Evolutionary conservation across 495 filamentous ascomycete species (phyloP), one percentile per base, ranked within the genome.

Genomic region (Evansstolkia leycettana): DNA sequence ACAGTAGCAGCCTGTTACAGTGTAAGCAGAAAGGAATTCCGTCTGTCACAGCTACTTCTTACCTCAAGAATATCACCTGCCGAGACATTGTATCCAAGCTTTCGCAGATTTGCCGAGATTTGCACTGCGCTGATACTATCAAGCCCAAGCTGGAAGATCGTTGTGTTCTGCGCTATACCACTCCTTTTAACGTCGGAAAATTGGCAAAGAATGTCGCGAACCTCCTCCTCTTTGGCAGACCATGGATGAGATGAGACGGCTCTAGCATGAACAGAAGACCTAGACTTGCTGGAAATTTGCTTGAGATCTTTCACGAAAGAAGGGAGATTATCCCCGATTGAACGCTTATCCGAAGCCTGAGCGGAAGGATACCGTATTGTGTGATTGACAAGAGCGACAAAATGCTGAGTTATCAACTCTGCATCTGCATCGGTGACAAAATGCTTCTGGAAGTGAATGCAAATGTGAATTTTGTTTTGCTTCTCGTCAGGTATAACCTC

Each of bases 61-160:
- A 61, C 59, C 47, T 80, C 71, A 8, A 93, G 65, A 19, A 93
- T 72, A 45, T 90, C 81, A 17, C 71, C 66, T 1, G 78, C 74
- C 3, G 67, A 59, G 8, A 84, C 55, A 3, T 56, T 50, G 23
- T 84, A 67, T 0, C 72, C 75, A 9, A 54, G 33, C 31, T 57
- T 66, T 43, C 73, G 80, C 15, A 92, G 58, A 30, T 64, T 65
- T 1, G 80, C 72, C 1, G 82, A 72, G 3, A 86, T 61, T 49
- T 78, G 82, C 27, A 65, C 58, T 19, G 52, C 61, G 33, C 54
- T 64, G 33, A 66, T 61, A 43, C 62, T 66, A 39, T 66, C 62
- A 24, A 66, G 42, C 1, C 62, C 62, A 10, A 62, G 48, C 27
- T 54, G 52, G 30, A 66, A 66, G 28, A 66, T 49, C 1, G 75